Percentiles rank a stretch among this genome's conserved stretches.
phyloP scores from a whole-genome alignment of 2,329 filamentous ascomycete species.

The Alternaria atra region DNA sequence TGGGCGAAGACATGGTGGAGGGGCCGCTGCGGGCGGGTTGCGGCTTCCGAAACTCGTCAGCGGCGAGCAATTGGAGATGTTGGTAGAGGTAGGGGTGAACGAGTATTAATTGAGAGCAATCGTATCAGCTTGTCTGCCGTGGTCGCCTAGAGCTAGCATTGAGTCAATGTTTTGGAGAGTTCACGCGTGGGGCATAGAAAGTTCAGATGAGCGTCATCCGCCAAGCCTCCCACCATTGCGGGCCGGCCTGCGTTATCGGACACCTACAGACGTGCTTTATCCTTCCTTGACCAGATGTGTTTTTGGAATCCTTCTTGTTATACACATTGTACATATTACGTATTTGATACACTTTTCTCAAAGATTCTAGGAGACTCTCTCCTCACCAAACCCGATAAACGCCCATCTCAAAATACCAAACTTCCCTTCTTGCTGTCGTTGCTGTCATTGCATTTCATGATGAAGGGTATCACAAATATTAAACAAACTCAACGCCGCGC shows the following conservation, averaged over 20 bases:
- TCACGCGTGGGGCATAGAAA: constrained; percentile 22
- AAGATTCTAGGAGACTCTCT: not conserved
- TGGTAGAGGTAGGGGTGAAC: not conserved
- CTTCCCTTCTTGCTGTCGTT: not conserved
- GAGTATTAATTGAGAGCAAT: fast-evolving
- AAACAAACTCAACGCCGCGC: not conserved
- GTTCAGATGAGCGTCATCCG: constrained; percentile 35
- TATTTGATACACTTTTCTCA: not conserved
- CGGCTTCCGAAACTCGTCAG: not conserved
- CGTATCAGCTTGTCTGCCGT: not conserved
- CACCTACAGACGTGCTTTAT: not conserved
- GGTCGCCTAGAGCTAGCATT: not conserved
- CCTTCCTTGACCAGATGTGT: not conserved
- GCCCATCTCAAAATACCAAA: not conserved
- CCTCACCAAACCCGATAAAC: not conserved
- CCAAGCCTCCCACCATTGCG: constrained; percentile 23
- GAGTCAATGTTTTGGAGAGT: constrained; percentile 10
- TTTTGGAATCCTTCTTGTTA: not conserved
- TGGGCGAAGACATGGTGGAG: constrained; percentile 30
- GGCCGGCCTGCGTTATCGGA: constrained; percentile 22
- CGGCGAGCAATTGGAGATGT: not conserved
- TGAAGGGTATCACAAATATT: not conserved
- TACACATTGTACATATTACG: not conserved
- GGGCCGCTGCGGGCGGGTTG: constrained; percentile 8
- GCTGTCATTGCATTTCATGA: not conserved